Conservation (phyloP, 306 rosid species). For the Quercus berberidifolia region DNA sequence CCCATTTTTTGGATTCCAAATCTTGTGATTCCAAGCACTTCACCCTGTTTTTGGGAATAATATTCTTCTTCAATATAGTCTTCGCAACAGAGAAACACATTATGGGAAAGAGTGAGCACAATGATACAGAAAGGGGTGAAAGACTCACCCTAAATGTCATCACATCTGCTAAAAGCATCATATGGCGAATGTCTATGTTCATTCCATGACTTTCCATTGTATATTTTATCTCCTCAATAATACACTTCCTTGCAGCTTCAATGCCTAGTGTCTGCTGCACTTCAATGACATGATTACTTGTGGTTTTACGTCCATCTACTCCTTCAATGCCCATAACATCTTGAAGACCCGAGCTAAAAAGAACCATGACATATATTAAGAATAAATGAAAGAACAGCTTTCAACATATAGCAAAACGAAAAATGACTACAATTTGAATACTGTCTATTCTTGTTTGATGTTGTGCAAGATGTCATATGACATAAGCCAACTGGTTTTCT, state of each 20-base stretch:
- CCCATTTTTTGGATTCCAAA: constrained; percentile 90
- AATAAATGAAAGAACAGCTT: neutral
- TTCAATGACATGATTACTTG: constrained; percentile 79
- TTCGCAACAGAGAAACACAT: neutral
- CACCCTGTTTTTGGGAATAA: constrained; percentile 49
- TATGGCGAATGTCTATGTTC: constrained; percentile 89
- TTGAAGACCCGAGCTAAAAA: constrained; percentile 64
- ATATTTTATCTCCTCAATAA: constrained; percentile 70
- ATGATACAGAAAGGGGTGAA: neutral
- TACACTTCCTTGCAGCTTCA: constrained; percentile 87
- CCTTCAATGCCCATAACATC: constrained; percentile 84
- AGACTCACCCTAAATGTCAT: constrained; percentile 82
- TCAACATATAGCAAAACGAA: neutral
- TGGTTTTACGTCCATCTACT: constrained; percentile 63
- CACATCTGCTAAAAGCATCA: constrained; percentile 94
- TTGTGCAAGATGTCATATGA: neutral
- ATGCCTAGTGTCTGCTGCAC: constrained; percentile 70
- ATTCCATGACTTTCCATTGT: constrained; percentile 78
- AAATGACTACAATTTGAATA: neutral
- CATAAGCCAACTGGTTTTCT: neutral
- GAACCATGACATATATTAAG: neutral
- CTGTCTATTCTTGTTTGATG: neutral
- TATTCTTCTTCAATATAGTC: neutral
- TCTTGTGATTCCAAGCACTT: constrained; percentile 90
- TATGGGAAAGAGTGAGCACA: neutral